These are phyloP conservation scores for Candida neerlandica DNA, from an alignment of 1,139 yeast genomes.

Conservation along the genomic window DNA sequence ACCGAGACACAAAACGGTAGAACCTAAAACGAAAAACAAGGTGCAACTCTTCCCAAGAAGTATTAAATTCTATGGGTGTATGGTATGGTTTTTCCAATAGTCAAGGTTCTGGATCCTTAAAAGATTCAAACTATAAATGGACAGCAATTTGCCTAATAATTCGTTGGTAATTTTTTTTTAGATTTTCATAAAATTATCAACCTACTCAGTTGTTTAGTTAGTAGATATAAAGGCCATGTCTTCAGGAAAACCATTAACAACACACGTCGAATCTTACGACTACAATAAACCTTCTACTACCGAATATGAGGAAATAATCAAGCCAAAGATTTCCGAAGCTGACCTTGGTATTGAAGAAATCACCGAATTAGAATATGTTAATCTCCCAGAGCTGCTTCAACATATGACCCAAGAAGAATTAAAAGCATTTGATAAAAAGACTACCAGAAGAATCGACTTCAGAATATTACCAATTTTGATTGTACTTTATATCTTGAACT, in stretches of 20 bases:
- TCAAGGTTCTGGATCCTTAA: too few relatives aligned
- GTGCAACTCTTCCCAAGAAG: background rate
- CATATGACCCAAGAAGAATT: constrained; percentile 39
- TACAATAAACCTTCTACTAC: background rate
- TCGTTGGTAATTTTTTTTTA: background rate
- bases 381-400: constrained; percentile 37
- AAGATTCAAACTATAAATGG: background rate
- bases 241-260: background rate
- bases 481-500: constrained; percentile 53
- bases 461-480: constrained; percentile 59
- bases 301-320: background rate
- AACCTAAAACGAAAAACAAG: background rate
- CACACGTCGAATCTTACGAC: background rate
- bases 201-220: background rate
- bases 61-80: background rate
- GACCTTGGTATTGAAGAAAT: constrained; percentile 7
- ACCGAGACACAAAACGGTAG: background rate
- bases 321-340: background rate
- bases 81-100: too few relatives aligned
- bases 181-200: background rate
- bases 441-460: constrained; percentile 52
- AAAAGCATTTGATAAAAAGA: constrained; percentile 38
- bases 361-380: constrained; percentile 12
- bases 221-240: background rate
- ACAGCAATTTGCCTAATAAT: too few relatives aligned